Evolutionary conservation across 331 rosid species (phyloP), one percentile per base, ranked within the genome.

Genomic region (Phaseolus coccineus): DNA sequence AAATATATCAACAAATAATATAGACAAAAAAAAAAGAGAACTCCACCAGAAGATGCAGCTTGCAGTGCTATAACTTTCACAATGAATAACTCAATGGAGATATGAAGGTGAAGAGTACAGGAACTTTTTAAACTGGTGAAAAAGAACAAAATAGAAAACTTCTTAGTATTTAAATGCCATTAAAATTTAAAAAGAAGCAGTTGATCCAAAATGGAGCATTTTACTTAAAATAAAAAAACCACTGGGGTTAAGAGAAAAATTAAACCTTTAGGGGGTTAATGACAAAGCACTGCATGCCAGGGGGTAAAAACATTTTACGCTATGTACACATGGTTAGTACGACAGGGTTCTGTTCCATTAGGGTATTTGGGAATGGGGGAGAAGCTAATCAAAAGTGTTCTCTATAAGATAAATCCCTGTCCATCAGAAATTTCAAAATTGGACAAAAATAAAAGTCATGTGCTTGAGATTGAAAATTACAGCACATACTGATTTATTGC

Each of bases 11-110:
- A 8, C 68, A 39, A 51, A 80, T 24, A 69, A 37, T 42, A 46
- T 55, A 44, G 50, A 68, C 81, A 33, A 58, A 61, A 58, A 61
- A 58, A 67, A 71, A 64, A 46, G 66, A 70, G 24, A 59, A 56
- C 0, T 80, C 67, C 50, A 62, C 14, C 73, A 51, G 44, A 62
- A 53, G 69, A 65, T 44, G 19, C 57, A 65, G 63, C 24, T 25
- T 40, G 27, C 15, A 30, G 58, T 48, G 12, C 22, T 76, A 16
- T 8, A 59, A 50, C 27, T n/a, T 83, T 59, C 44, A 65, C 67
- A 69, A 63, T 27, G 50, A 47, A 57, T 7, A 67, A 64, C 14
- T 31, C 63, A 59, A 48, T 44, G 33, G 68, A 75, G 52, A 71
- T 16, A 56, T 8, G 6, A 71, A 47, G 19, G 75, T 44, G 59